Base-by-base conservation (phyloP, 1,284 basidiomycete genomes). In the Apiotrichum brassicae region DNA sequence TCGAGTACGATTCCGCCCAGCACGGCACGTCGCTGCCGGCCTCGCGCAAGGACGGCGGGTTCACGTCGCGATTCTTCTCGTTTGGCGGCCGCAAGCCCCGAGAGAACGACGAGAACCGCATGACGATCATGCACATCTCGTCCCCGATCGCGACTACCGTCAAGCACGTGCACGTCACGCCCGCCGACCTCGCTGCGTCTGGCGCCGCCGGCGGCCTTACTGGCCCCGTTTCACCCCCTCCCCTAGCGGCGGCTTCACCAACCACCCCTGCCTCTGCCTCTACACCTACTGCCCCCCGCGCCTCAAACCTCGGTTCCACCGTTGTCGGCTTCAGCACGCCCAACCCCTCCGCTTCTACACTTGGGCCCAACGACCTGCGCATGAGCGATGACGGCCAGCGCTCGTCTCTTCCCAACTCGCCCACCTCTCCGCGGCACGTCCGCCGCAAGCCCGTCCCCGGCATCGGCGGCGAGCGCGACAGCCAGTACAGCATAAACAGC, bases 381-480 rank as follows among this genome's bases (percentile, higher is more conserved):
- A 19, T 22, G 6, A 35, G 35, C 32, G 24, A 36, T 26, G 26
- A 18, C 8, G 19, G 33, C 18, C 13, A 24, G 37, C 26, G 44
- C 44, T 26, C 25, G 12, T 37, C 34, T 16, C 43, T 43, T 9
- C 43, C 56, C 12, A 40, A 32, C 19, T 53, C 55, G 13, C 58
- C 50, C 5, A 48, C 42, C 14, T 46, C 44, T 4, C 46, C 35
- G 24, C 45, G 42, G 4, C 37, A 52, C 22, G 51, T 59, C 34
- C 46, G 56, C 23, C 52, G 60, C 19, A 62, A 62, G 42, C 60
- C 60, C 4, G 60, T 62, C 18, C 60, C 58, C 12, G 50, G 53
- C 42, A 19, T 28, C 8, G 30, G 40, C 7, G 48, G 48, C 30
- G 30, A 44, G 23, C 19, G 37, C 18, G 43, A 50, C 16, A 36